Evolutionary conservation across 805 yeast genomes (phyloP).

Genomic region (Metschnikowia vanudenii): DNA sequence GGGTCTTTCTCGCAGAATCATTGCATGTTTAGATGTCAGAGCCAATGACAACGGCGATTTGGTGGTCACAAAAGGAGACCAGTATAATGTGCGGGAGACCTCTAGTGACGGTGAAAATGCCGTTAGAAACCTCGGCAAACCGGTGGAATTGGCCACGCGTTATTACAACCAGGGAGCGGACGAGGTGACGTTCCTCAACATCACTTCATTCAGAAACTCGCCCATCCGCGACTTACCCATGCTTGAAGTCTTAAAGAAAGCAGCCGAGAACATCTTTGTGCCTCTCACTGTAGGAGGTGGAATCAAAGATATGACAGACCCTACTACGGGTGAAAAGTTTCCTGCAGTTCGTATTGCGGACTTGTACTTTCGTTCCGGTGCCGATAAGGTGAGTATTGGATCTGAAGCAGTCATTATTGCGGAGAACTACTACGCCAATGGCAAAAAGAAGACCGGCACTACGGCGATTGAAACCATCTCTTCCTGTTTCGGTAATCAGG

Average conservation of each 20-base stretch:
- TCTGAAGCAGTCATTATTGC: slow-evolving; percentile 94
- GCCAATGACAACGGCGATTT: slow-evolving; percentile 91
- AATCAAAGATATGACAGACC: slow-evolving; percentile 84
- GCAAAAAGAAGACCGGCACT: slow-evolving; percentile 60
- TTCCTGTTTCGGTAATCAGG: slow-evolving; percentile 89
- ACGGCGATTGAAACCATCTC: slow-evolving; percentile 95
- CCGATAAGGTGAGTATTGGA: slow-evolving; percentile 98
- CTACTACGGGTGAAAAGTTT: slow-evolving; percentile 65
- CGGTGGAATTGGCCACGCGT: slow-evolving; percentile 88
- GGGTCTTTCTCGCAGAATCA: slow-evolving; percentile 85
- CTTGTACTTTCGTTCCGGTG: slow-evolving; percentile 91
- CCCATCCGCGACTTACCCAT: slow-evolving; percentile 93
- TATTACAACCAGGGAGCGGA: slow-evolving; percentile 96
- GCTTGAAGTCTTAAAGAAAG: slow-evolving; percentile 79
- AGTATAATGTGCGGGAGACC: slow-evolving; percentile 89
- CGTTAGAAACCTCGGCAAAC: slow-evolving; percentile 94
- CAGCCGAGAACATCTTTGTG: slow-evolving; percentile 90
- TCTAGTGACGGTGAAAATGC: slow-evolving; percentile 44
- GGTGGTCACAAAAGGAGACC: slow-evolving; percentile 98
- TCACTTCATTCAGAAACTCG: slow-evolving; percentile 92
- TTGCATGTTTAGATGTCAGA: slow-evolving; percentile 97
- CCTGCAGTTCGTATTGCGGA: slow-evolving; percentile 91
- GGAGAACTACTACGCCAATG: slow-evolving; percentile 66
- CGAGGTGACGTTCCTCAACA: slow-evolving; percentile 91
- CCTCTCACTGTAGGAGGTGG: slow-evolving; percentile 99